Conservation (phyloP, 2,329 filamentous ascomycete genomes). For the Albifimbria verrucaria region DNA sequence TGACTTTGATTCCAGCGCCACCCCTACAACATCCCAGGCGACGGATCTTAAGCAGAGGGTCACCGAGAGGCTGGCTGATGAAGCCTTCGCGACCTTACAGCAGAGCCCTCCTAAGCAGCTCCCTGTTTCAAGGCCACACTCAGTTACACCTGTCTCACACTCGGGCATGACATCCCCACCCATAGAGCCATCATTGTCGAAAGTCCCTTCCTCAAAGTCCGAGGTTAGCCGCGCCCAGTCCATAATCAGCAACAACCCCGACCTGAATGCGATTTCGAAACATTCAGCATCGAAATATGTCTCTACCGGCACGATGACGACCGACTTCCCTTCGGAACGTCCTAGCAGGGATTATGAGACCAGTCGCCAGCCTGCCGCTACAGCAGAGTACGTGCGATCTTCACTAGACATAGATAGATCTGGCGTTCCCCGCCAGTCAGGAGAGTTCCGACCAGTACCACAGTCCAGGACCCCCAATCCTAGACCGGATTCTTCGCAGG, state of each 20-base stretch:
- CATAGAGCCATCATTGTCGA: slow-evolving; percentile 28
- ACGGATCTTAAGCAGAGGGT: slow-evolving; percentile 58
- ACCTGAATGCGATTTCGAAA: slow-evolving; percentile 55
- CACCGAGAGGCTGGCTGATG: slow-evolving; percentile 75
- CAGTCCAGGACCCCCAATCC: slow-evolving; percentile 19
- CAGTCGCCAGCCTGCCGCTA: slow-evolving; percentile 12
- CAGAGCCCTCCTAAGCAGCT: slow-evolving; percentile 13
- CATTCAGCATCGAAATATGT: slow-evolving; percentile 39
- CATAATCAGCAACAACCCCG: slow-evolving; percentile 61
- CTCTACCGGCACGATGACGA: slow-evolving; percentile 77
- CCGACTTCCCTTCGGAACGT: slow-evolving; percentile 49
- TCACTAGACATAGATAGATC: slow-evolving; percentile 18
- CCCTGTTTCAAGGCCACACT: slow-evolving; percentile 24
- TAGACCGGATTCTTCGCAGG: slow-evolving; percentile 2
- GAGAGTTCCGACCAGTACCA: slow-evolving; percentile 15
- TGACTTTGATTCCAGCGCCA: slow-evolving; percentile 65
- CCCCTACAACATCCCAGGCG: slow-evolving; percentile 39
- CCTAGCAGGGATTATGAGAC: slow-evolving; percentile 13
- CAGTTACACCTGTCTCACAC: slow-evolving; percentile 23
- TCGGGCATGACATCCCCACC: slow-evolving; percentile 20
- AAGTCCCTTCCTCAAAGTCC: slow-evolving; percentile 37
- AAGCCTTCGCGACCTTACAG: slow-evolving; percentile 65
- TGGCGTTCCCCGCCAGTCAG: slow-evolving; percentile 10
- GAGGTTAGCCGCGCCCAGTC: slow-evolving; percentile 59
- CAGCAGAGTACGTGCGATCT: slow-evolving; percentile 20